Evolutionary conservation across 2,329 filamentous ascomycete species (phyloP).

Genomic region (Aspergillus sp.): DNA sequence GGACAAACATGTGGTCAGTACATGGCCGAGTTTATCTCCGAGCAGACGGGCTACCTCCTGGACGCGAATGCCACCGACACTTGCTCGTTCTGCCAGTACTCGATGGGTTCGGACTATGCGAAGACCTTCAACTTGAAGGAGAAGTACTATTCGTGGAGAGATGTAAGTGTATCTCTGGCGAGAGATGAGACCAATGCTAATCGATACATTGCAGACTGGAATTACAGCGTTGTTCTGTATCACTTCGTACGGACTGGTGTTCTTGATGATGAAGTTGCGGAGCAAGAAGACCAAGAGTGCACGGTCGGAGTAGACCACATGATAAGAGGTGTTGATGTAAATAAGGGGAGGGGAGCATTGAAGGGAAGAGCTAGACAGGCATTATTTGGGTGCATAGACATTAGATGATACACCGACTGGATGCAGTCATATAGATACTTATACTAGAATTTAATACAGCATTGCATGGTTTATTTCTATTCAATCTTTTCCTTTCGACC

Average conservation of each 20-base stretch:
- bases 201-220: conserved; percentile 29
- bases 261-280: conserved; percentile 52
- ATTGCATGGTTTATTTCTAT: too few species aligned
- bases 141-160: conserved; percentile 41
- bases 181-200: background rate
- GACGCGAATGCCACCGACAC: conserved; percentile 29
- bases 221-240: conserved; percentile 50
- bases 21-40: conserved; percentile 34
- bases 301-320: conserved; percentile 26
- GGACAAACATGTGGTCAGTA: conserved; percentile 38
- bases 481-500: too few species aligned
- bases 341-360: too few species aligned
- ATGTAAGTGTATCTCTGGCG: conserved; percentile 26
- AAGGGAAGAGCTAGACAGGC: background rate
- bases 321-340: too few species aligned
- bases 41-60: conserved; percentile 32
- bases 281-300: conserved; percentile 53
- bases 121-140: conserved; percentile 36
- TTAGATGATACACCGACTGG: too few species aligned
- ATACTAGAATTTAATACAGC: too few species aligned
- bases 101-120: conserved; percentile 36
- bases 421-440: too few species aligned
- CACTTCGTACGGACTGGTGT: conserved; percentile 47
- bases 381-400: too few species aligned
- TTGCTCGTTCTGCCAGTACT: conserved; percentile 37